These are phyloP conservation scores for Kodamaea arcana DNA, from an alignment of 1,139 yeast species.

Conservation along the genomic window DNA sequence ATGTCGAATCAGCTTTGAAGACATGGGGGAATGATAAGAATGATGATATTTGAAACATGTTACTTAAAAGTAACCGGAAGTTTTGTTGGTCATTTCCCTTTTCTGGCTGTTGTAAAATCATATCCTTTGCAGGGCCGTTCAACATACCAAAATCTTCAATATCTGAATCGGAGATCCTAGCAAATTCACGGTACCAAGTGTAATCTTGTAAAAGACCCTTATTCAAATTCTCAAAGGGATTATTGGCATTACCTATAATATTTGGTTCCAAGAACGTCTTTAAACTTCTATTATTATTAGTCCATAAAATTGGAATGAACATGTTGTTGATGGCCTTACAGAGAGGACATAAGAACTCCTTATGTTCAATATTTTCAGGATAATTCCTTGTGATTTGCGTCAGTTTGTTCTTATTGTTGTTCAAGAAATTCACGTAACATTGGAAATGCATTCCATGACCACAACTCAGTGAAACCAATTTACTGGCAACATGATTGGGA, in stretches of 20 bases:
- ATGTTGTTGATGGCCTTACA: constrained; percentile 85
- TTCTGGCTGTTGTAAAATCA: constrained; percentile 17
- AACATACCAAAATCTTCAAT: constrained; percentile 23
- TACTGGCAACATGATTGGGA: constrained; percentile 35
- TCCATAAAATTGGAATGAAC: constrained; percentile 70
- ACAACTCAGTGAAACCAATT: constrained; percentile 71
- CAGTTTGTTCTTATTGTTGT: constrained; percentile 50
- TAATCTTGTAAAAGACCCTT: constrained; percentile 16
- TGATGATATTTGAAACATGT: constrained; percentile 35
- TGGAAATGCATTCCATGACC: constrained; percentile 91
- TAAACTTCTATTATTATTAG: constrained; percentile 34
- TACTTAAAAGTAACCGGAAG: constrained; percentile 28
- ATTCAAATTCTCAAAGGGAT: constrained; percentile 15
- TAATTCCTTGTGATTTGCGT: constrained; percentile 76
- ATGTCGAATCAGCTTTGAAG: constrained; percentile 33
- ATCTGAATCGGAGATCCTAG: constrained; percentile 18
- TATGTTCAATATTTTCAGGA: constrained; percentile 68
- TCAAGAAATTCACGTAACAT: constrained; percentile 66
- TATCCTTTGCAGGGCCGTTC: constrained; percentile 24
- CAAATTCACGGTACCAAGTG: constrained; percentile 27
- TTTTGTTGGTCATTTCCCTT: constrained; percentile 19
- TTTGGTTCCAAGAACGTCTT: constrained; percentile 15
- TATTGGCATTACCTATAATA: constrained; percentile 1
- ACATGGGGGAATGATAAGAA: constrained; percentile 39
- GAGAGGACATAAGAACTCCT: constrained; percentile 83